Evolutionary conservation across 176 grass and related monocot genomes (phyloP).

Genomic region (Melocanna baccifera): DNA sequence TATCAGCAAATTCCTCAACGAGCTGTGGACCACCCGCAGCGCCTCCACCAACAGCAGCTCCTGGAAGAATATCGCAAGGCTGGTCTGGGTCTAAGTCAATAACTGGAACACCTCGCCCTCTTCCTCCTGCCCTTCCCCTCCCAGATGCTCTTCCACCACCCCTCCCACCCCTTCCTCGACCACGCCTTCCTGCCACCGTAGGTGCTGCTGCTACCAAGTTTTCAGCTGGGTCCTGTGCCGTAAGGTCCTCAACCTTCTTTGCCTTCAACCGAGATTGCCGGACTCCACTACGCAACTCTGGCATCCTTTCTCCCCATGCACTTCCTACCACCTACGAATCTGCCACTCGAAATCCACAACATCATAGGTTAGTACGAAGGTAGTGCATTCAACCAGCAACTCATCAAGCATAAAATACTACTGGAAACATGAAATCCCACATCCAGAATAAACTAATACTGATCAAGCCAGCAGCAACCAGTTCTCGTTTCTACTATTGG

Average conservation of each 20-base stretch:
- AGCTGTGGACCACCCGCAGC: constrained; percentile 39
- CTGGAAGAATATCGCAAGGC: constrained; percentile 58
- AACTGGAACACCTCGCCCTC: constrained; percentile 56
- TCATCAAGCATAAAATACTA: constrained; percentile 16
- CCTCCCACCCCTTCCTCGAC: constrained; percentile 74
- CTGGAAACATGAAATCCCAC: constrained; percentile 7
- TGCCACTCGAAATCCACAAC: constrained; percentile 3
- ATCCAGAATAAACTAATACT: constrained; percentile 2
- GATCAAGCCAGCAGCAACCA: not conserved
- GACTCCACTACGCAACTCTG: constrained; percentile 91
- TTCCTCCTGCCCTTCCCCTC: constrained; percentile 57
- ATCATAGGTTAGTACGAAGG: not conserved
- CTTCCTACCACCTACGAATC: constrained; percentile 52
- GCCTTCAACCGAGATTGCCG: constrained; percentile 77
- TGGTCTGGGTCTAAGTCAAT: constrained; percentile 87
- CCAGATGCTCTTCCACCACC: constrained; percentile 57
- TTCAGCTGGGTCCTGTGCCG: constrained; percentile 48
- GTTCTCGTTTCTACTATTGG: not conserved
- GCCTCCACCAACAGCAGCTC: constrained; percentile 43
- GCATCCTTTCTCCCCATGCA: constrained; percentile 99
- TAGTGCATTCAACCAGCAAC: constrained; percentile 19
- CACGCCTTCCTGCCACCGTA: constrained; percentile 59
- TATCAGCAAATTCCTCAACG: constrained; percentile 33
- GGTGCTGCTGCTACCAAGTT: constrained; percentile 45
- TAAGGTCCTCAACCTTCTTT: constrained; percentile 64